Evolutionary conservation across 139 green algal species (phyloP).

Genomic region (Penium margaritaceum): DNA sequence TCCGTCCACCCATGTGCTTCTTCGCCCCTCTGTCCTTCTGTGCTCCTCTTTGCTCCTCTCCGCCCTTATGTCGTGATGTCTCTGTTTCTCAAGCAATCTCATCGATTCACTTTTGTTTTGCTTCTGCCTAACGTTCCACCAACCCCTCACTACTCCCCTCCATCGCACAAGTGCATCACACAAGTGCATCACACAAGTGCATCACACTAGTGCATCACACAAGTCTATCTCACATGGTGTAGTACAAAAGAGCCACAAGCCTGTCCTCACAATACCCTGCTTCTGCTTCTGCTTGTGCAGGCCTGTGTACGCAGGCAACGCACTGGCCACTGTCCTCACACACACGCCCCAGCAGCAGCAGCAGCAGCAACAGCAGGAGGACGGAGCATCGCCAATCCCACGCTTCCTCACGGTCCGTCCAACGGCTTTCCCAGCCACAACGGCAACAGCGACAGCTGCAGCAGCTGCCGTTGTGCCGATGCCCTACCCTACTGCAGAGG

Average conservation of each 20-base stretch:
- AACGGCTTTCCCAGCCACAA: not conserved
- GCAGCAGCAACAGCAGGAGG: not conserved
- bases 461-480: not conserved
- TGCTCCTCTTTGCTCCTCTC: no score
- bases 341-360: constrained; percentile 7
- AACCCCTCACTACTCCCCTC: constrained; percentile 37
- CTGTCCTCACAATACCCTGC: not conserved
- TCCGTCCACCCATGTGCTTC: no score
- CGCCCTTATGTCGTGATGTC: no score
- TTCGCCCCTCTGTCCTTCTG: no score
- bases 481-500: not conserved
- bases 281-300: constrained; percentile 12
- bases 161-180: constrained; percentile 46
- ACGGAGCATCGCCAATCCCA: not conserved
- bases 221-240: no score
- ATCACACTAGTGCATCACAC: not conserved
- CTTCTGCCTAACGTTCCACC: not conserved
- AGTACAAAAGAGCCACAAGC: not conserved
- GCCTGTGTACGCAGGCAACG: constrained; percentile 82
- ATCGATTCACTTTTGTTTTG: no score
- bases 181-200: not conserved
- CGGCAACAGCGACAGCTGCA: not conserved
- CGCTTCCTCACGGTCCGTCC: not conserved
- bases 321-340: constrained; percentile 64
- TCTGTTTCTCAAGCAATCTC: no score